These are phyloP conservation scores for Linderniella brevidens DNA, from an alignment of 257 asterid species.

Conservation along the genomic window DNA sequence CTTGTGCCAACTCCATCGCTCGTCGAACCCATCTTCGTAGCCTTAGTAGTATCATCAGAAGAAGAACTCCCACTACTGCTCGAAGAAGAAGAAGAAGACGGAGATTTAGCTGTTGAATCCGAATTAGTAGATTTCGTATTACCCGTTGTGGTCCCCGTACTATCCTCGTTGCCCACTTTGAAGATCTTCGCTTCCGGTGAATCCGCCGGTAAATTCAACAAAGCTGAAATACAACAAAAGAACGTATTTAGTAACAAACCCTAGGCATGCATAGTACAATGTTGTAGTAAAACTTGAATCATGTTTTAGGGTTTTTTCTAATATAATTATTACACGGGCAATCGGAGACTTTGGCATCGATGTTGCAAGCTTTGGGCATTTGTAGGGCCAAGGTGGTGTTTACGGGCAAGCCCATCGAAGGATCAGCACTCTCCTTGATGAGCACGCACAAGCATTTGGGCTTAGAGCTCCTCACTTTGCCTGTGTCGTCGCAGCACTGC, in stretches of 20 bases:
- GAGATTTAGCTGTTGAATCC: conserved; percentile 14
- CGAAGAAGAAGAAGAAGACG: no score
- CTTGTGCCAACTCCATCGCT: no score
- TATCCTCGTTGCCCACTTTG: conserved; percentile 16
- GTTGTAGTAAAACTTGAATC: no score
- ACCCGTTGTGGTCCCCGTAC: no score
- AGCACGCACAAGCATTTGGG: conserved; percentile 63
- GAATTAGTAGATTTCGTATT: no score
- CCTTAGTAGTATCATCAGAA: no score
- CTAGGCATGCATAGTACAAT: no score
- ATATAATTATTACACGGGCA: conserved; percentile 30
- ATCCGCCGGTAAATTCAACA: conserved; percentile 39
- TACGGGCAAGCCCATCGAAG: conserved; percentile 44
- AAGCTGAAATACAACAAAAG: conserved; percentile 17
- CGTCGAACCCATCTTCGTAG: no score
- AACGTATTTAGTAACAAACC: no score
- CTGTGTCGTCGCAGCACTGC: conserved; percentile 36
- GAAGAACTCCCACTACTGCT: no score
- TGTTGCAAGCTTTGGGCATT: conserved; percentile 45
- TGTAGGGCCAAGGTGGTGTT: conserved; percentile 56
- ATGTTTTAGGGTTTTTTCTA: no score
- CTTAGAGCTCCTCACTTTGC: conserved; percentile 26
- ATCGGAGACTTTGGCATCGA: conserved; percentile 46
- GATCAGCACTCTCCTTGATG: conserved; percentile 50
- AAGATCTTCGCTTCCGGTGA: conserved; percentile 58